Evolutionary conservation across 176 grass and related monocot genomes (phyloP).

Genomic region (Puya raimondii): DNA sequence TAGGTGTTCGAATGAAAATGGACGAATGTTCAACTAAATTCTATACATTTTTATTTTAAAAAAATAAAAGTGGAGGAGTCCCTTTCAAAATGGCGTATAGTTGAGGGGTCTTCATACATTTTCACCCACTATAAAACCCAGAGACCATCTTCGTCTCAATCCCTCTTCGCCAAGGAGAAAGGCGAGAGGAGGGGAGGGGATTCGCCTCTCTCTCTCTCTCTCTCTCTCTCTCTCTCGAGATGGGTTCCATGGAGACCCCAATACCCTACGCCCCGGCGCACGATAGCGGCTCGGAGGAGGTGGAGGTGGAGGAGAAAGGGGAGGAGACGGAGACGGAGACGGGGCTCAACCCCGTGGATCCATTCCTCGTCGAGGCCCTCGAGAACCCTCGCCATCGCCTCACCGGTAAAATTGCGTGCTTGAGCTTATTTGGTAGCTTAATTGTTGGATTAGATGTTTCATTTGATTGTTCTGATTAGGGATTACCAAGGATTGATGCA

Average conservation of each 20-base stretch:
- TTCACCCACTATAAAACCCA: background rate
- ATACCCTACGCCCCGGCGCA: background rate
- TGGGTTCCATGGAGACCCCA: background rate
- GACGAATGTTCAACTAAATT: too few relatives aligned
- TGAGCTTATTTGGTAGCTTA: background rate
- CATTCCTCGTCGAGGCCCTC: constrained; percentile 37
- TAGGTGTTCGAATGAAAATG: too few relatives aligned
- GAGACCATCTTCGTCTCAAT: constrained; percentile 2
- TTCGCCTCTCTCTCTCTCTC: constrained; percentile 17
- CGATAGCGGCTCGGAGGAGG: background rate
- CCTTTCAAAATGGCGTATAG: too few relatives aligned
- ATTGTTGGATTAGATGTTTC: constrained; percentile 10
- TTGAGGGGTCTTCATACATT: too few relatives aligned
- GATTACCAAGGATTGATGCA: background rate
- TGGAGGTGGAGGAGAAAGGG: background rate
- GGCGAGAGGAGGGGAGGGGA: constrained; percentile 17
- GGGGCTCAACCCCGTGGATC: constrained; percentile 13
- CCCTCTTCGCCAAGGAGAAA: constrained; percentile 11
- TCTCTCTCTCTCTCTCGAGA: constrained; percentile 6
- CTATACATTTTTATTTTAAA: too few relatives aligned
- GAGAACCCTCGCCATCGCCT: constrained; percentile 50
- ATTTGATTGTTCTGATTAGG: background rate
- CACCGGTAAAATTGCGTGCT: constrained; percentile 22
- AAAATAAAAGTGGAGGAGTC: too few relatives aligned
- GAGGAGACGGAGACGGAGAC: background rate